Percentiles rank a stretch among this genome's conserved stretches.
Conservation (phyloP, 768 basidiomycete species). For the Tephrocybe rancida region DNA sequence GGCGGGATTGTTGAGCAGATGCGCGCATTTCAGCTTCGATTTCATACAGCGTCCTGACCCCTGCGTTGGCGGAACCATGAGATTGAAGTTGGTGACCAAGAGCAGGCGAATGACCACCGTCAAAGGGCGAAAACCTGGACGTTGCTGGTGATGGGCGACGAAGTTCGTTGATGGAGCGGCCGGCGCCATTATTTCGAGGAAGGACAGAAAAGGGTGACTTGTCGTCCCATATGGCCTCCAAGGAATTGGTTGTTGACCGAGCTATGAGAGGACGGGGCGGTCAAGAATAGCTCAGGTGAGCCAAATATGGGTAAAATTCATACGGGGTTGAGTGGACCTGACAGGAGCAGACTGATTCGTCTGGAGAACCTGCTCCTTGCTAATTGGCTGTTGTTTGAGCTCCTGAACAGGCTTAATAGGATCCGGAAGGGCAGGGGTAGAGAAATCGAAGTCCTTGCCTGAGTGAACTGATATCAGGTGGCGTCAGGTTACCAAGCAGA, state of each 20-base stretch:
- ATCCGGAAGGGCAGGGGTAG: conserved; percentile 42
- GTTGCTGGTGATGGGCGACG: conserved; percentile 31
- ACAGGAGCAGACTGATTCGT: conserved; percentile 17
- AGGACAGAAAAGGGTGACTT: conserved; percentile 75
- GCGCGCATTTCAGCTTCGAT: conserved; percentile 86
- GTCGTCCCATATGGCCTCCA: conserved; percentile 84
- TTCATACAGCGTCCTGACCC: conserved; percentile 72
- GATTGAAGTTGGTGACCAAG: conserved; percentile 33
- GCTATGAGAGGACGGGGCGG: conserved; percentile 26
- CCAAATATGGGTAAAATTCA: conserved; percentile 15
- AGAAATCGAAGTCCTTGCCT: conserved; percentile 95
- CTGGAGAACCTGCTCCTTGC: conserved; percentile 24
- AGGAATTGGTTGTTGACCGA: conserved; percentile 45
- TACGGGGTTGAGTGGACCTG: conserved; percentile 28
- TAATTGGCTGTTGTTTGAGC: conserved; percentile 12
- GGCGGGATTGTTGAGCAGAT: conserved; percentile 47
- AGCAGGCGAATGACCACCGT: conserved; percentile 21
- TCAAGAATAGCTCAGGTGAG: conserved; percentile 14
- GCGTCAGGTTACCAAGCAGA: conserved; percentile 1
- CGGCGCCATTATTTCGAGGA: conserved; percentile 52
- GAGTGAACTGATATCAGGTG: conserved; percentile 9
- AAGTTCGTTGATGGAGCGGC: conserved; percentile 41
- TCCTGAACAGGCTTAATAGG: conserved; percentile 24
- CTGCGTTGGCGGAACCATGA: conserved; percentile 34
- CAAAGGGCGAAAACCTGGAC: conserved; percentile 43